Evolutionary conservation across 2,329 filamentous ascomycete genomes (phyloP), one percentile per base, ranked within the genome.

Genomic region (Fusarium sp.): DNA sequence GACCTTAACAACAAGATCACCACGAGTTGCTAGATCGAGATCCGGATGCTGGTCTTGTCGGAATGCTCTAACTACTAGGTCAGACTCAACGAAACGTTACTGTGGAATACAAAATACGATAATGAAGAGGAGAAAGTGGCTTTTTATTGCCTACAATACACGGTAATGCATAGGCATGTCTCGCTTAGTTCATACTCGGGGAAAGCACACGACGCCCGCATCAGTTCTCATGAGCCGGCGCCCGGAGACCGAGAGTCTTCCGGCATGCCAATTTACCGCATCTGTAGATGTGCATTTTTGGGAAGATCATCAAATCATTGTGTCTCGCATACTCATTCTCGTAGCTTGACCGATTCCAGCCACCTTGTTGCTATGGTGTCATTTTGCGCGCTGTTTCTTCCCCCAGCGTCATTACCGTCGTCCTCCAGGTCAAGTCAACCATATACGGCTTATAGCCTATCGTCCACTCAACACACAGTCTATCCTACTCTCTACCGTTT

Each of bases 261-360:
- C 18, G 9, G 5, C 3, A 41, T 55, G 20, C 11, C 42, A 45
- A 45, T 11, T 13, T 45, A 3, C 20, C 36, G 11, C 18, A 11
- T 32, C 2, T 20, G 26, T 15, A 55, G 26, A 8, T 14, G n/a
- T 55, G 20, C 3, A 22, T n/a, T 55, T n/a, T 41, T 10, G 20
- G 6, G 14, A 1, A 39, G 24, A 17, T 26, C 5, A 14, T 15
- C 0, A 7, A 14, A 15, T 22, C 5, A 6, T 8, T 2, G 4
- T 17, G 1, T 32, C 8, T 32, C 10, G 1, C 9, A n/a, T 13
- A 1, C 17, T 39, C 0, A 5, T 54, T n/a, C 8, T 28, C 24
- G 34, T 26, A 11, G 4, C 34, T 36, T 6, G 17, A 7, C 3
- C 18, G 6, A 13, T 28, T 26, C 12, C 18, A 54, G 13, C 12